These are phyloP conservation scores for Leucogyrophana mollusca DNA, from an alignment of 768 basidiomycete species.

Conservation along the genomic window DNA sequence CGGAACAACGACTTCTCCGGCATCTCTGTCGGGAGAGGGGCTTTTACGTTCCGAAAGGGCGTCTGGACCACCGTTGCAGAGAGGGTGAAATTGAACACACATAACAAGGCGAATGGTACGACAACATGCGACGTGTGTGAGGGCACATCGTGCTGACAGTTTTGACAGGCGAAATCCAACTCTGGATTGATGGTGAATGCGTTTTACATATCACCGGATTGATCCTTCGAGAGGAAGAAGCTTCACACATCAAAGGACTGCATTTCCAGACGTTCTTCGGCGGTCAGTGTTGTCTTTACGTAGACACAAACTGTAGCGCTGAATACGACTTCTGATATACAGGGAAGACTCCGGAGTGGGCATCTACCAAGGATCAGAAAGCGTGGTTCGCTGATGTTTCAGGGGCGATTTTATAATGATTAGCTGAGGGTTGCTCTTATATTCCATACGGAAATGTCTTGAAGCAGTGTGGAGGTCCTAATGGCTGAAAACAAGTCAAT, in stretches of 20 bases:
- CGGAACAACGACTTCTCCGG: conserved; percentile 58
- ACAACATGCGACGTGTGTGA: conserved; percentile 4
- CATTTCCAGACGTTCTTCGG: conserved; percentile 83
- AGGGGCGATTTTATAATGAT: conserved; percentile 37
- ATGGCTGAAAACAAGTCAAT: too few relatives aligned
- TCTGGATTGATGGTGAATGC: conserved; percentile 61
- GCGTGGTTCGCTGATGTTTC: conserved; percentile 61
- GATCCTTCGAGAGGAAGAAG: conserved; percentile 37
- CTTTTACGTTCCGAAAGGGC: conserved; percentile 54
- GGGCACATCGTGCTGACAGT: not conserved
- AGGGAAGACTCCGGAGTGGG: conserved; percentile 61
- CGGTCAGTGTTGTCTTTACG: conserved; percentile 35
- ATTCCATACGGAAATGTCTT: too few relatives aligned
- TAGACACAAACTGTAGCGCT: not conserved
- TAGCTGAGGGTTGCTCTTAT: conserved; percentile 11
- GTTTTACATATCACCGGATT: conserved; percentile 54
- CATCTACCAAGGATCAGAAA: conserved; percentile 55
- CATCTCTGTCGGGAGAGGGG: conserved; percentile 63
- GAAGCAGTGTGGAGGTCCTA: too few relatives aligned
- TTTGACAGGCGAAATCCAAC: conserved; percentile 56
- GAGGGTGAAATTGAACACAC: conserved; percentile 67
- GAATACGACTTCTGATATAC: conserved; percentile 1
- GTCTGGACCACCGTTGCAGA: conserved; percentile 66
- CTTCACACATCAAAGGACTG: conserved; percentile 57
- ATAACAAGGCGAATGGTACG: conserved; percentile 57